phyloP scores from a whole-genome alignment of 345 rosid genomes.

The Conringia planisiliqua region DNA sequence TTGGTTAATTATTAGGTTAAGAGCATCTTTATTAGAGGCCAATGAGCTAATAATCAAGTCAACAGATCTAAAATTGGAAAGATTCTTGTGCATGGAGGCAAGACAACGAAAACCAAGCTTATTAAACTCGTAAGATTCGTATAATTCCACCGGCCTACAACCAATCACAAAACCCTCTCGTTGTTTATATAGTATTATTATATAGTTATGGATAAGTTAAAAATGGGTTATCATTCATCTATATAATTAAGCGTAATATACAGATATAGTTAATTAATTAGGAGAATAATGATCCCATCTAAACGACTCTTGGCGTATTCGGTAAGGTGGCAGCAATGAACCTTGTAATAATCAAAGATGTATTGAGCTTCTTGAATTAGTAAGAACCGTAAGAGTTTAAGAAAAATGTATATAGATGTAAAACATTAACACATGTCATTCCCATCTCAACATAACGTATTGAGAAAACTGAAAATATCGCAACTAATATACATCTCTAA shows the following conservation, averaged over 20 bases:
- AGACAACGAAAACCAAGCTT: slow-evolving; percentile 22
- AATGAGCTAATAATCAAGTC: slow-evolving; percentile 12
- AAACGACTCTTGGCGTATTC: slow-evolving; percentile 16
- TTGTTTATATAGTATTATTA: not conserved
- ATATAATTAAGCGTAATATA: not conserved
- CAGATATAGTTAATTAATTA: slow-evolving; percentile 10
- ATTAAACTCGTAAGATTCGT: slow-evolving; percentile 27
- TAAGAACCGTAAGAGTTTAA: not conserved
- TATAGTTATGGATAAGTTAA: not conserved
- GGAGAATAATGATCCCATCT: not conserved
- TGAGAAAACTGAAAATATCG: not conserved
- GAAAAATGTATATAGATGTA: not conserved
- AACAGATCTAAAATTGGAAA: slow-evolving; percentile 29
- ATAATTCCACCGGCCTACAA: slow-evolving; percentile 28
- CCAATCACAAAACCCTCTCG: slow-evolving; percentile 11
- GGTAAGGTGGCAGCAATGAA: slow-evolving; percentile 17
- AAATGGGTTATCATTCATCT: not conserved
- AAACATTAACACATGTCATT: slow-evolving; percentile 10
- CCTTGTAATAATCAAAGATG: not conserved
- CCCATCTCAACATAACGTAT: not conserved
- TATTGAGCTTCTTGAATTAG: slow-evolving; percentile 7
- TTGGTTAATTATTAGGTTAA: not conserved
- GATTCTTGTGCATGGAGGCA: slow-evolving; percentile 16
- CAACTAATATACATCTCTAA: slow-evolving; percentile 1
- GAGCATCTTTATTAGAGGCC: not conserved